phyloP scores from a whole-genome alignment of 176 grass and related monocot species.

The Paspalum notatum region DNA sequence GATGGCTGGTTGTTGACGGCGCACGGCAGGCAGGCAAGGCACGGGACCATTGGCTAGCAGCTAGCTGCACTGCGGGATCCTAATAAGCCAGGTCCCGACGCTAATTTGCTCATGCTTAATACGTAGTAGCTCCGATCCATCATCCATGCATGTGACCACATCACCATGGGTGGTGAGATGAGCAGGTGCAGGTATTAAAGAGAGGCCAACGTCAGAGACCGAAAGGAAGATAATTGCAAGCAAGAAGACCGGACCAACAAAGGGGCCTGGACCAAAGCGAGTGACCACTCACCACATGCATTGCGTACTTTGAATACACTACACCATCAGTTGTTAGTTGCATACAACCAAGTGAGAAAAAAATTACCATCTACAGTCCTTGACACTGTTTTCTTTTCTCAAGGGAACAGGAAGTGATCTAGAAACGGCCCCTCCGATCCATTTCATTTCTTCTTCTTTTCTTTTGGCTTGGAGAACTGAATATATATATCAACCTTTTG shows the following conservation, averaged over 20 bases:
- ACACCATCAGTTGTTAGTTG: no score
- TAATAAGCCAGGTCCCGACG: background rate
- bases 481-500: no score
- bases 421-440: no score
- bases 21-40: no score
- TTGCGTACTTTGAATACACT: no score
- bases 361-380: no score
- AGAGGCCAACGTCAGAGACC: slow-evolving; percentile 26
- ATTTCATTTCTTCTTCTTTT: no score
- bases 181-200: slow-evolving; percentile 36
- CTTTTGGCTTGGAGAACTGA: no score
- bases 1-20: slow-evolving; percentile 19
- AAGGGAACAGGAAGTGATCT: no score
- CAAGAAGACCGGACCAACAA: background rate
- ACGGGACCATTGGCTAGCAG: slow-evolving; percentile 32
- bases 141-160: background rate
- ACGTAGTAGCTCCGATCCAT: background rate
- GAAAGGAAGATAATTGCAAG: slow-evolving; percentile 19
- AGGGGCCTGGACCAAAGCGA: slow-evolving; percentile 8
- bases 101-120: background rate
- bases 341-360: no score
- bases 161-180: background rate
- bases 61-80: background rate
- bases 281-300: background rate
- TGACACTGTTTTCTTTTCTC: no score